A percentile compares a stretch with the other conserved stretches of the same genome.
Evolutionary conservation across 495 filamentous ascomycete genomes (phyloP).

Genomic region (Xylaria acuta): DNA sequence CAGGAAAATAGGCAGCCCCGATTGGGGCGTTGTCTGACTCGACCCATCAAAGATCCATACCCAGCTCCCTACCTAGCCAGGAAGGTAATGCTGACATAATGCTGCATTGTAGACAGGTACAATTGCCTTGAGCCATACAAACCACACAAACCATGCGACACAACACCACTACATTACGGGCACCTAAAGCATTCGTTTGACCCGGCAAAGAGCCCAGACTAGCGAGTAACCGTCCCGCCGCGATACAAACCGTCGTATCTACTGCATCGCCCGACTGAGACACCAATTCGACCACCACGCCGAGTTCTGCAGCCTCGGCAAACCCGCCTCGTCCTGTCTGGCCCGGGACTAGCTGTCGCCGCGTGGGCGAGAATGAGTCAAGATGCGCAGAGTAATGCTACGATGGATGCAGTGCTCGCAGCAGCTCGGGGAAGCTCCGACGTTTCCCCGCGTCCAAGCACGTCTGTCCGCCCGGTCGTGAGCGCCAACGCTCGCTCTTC

Average conservation of each 20-base stretch:
- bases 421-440: conserved; percentile 30
- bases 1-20: not conserved
- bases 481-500: conserved; percentile 28
- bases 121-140: conserved; percentile 17
- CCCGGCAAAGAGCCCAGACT: not conserved
- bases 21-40: not conserved
- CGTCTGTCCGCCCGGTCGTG: conserved; percentile 19
- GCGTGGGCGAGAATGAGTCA: conserved; percentile 50
- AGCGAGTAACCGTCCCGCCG: not conserved
- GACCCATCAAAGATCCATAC: not conserved
- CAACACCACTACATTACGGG: not conserved
- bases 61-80: no score
- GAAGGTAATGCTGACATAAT: not conserved
- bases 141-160: conserved; percentile 19
- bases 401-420: conserved; percentile 45
- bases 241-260: not conserved
- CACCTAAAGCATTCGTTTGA: conserved; percentile 18
- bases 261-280: not conserved
- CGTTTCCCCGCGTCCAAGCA: conserved; percentile 28
- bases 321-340: conserved; percentile 6
- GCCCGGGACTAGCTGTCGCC: conserved; percentile 29
- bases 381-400: conserved; percentile 47
- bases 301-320: not conserved
- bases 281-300: not conserved
- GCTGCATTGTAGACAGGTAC: not conserved